Percentiles rank a stretch among this genome's conserved stretches.
These are phyloP conservation scores for Bisporella sp. DNA, from an alignment of 2,329 filamentous ascomycete species.

Conservation along the genomic window DNA sequence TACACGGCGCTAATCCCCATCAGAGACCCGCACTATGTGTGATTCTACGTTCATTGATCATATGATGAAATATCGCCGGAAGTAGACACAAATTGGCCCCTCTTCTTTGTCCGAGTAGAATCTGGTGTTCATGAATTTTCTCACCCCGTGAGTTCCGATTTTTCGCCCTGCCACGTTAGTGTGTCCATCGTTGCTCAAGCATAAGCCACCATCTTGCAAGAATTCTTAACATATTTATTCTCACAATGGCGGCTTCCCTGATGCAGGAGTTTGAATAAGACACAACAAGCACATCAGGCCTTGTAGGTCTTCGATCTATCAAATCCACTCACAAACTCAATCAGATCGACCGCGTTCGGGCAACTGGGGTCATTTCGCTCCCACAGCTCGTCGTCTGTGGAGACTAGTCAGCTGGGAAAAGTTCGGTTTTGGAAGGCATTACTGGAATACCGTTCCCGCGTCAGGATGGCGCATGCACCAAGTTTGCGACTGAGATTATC, in stretches of 20 bases:
- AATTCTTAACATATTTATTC: background rate
- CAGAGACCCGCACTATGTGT: too few species aligned
- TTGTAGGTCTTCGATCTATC: conserved; percentile 1
- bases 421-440: conserved; percentile 26
- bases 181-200: too few species aligned
- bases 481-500: conserved; percentile 37
- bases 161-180: too few species aligned
- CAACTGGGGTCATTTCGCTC: conserved; percentile 23
- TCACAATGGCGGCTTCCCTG: background rate
- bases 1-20: too few species aligned
- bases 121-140: too few species aligned
- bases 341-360: conserved; percentile 4
- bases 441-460: conserved; percentile 33
- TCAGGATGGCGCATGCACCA: conserved; percentile 32
- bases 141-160: too few species aligned
- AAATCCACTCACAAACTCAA: conserved; percentile 6
- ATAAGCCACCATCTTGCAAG: background rate
- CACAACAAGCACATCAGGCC: background rate
- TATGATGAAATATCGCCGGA: too few species aligned
- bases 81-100: too few species aligned
- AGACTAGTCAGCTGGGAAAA: conserved; percentile 24
- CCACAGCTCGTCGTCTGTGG: conserved; percentile 34
- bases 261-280: background rate
- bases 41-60: too few species aligned
- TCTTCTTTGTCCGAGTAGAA: too few species aligned